Percentiles rank a stretch among this genome's conserved stretches.
Conservation (phyloP, 1,284 basidiomycete species). For the Heterobasidion irregulare region DNA sequence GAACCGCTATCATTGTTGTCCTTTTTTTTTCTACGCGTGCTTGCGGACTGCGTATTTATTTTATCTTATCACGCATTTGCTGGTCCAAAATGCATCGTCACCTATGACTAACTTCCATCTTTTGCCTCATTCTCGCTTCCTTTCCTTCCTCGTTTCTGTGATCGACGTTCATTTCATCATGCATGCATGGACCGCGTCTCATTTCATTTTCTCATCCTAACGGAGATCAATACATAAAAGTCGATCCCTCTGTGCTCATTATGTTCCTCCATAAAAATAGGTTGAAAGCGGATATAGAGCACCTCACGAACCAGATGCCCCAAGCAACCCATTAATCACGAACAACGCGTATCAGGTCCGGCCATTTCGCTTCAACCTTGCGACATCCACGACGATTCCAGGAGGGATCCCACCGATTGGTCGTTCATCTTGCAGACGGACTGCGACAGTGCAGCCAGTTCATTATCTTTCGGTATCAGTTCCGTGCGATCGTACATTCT, state of each 20-base stretch:
- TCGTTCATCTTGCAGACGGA: background rate
- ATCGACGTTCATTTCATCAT: background rate
- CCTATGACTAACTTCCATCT: background rate
- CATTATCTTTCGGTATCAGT: background rate
- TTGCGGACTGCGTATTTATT: constrained; percentile 14
- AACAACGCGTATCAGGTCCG: constrained; percentile 19
- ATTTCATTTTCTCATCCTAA: constrained; percentile 12
- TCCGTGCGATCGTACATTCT: background rate
- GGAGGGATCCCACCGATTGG: constrained; percentile 2
- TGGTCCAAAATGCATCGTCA: background rate
- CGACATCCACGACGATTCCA: constrained; percentile 9
- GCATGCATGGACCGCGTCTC: constrained; percentile 8
- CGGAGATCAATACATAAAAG: background rate
- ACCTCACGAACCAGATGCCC: constrained; percentile 31
- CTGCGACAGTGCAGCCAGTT: background rate
- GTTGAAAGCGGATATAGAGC: constrained; percentile 57
- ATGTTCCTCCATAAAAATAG: constrained; percentile 24
- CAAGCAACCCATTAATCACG: constrained; percentile 4
- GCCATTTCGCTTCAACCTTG: constrained; percentile 11
- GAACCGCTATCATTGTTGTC: constrained; percentile 18
- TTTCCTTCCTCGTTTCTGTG: background rate
- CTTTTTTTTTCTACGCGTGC: constrained; percentile 3
- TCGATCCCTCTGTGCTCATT: constrained; percentile 11
- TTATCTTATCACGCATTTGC: constrained; percentile 27
- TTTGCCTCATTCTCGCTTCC: background rate